These are phyloP conservation scores for Fraxinus albicans DNA, from an alignment of 305 asterid species.

Conservation along the genomic window DNA sequence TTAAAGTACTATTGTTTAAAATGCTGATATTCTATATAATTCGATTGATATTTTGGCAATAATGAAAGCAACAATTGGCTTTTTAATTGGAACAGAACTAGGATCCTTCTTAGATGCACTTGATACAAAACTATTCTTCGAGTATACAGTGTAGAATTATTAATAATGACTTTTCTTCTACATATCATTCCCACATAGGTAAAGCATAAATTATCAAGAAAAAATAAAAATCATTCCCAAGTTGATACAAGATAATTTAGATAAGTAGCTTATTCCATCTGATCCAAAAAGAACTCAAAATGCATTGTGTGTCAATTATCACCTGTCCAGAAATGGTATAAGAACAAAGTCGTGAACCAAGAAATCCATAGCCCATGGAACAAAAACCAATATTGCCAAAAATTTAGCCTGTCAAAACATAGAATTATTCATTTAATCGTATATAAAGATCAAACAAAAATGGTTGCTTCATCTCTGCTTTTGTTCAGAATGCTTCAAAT, in stretches of 20 bases:
- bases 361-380: slow-evolving; percentile 88
- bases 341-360: slow-evolving; percentile 89
- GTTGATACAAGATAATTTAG: background rate
- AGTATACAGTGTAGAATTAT: background rate
- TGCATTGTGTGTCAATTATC: slow-evolving; percentile 21
- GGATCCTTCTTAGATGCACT: background rate
- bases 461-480: background rate
- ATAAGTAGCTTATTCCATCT: slow-evolving; percentile 14
- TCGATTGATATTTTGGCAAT: background rate
- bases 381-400: slow-evolving; percentile 76
- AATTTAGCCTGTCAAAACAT: slow-evolving; percentile 71
- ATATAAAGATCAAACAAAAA: background rate
- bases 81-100: background rate
- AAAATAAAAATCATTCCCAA: background rate
- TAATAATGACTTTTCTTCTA: background rate
- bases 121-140: background rate
- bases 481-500: background rate
- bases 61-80: background rate
- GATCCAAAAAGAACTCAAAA: slow-evolving; percentile 16
- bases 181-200: background rate
- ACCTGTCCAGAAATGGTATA: slow-evolving; percentile 98
- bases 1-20: background rate
- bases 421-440: background rate
- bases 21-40: background rate
- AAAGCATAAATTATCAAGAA: background rate